These are phyloP conservation scores for Neocallimastix lanati DNA, from an alignment of 192 early-diverging fungal species.

Conservation along the genomic window DNA sequence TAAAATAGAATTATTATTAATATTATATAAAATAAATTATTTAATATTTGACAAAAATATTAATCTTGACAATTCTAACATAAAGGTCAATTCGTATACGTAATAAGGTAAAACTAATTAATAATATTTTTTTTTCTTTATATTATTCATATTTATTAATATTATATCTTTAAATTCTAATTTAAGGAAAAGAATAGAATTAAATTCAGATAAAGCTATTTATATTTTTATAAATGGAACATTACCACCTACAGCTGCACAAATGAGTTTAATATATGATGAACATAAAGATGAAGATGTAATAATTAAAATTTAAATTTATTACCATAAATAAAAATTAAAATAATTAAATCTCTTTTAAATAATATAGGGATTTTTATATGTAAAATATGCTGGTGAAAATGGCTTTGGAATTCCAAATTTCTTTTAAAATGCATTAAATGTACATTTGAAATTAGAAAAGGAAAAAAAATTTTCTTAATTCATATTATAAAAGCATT, in stretches of 20 bases:
- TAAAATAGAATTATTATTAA: no score
- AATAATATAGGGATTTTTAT: neutral
- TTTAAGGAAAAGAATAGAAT: neutral
- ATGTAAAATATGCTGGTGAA: neutral
- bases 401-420: neutral
- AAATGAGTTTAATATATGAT: constrained; percentile 87
- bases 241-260: constrained; percentile 75
- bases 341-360: neutral
- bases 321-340: no score
- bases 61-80: no score
- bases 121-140: no score
- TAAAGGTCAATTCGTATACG: neutral
- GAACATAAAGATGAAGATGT: constrained; percentile 92
- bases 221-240: constrained; percentile 97
- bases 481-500: no score
- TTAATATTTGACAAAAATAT: no score
- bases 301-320: neutral
- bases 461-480: no score
- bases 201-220: constrained; percentile 83
- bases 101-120: neutral
- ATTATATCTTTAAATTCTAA: no score
- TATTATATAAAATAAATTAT: no score
- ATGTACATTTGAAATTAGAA: no score
- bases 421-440: no score
- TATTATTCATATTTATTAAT: no score